These are phyloP conservation scores for Exophiala viscosa DNA, from an alignment of 2,329 filamentous ascomycete genomes.

Conservation along the genomic window DNA sequence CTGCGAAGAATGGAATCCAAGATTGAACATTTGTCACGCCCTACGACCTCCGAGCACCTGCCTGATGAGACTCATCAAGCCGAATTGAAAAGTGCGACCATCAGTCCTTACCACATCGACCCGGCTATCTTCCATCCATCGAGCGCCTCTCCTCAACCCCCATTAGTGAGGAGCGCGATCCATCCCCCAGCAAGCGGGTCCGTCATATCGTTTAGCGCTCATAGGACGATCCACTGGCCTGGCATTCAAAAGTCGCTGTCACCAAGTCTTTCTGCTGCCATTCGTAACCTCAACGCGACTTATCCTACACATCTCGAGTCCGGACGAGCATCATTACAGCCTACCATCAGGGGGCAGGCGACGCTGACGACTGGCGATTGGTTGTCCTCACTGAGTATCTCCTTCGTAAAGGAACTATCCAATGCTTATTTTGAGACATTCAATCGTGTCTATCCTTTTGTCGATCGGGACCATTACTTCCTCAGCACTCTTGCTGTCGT, in stretches of 20 bases:
- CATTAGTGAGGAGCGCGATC: constrained; percentile 33
- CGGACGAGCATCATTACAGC: constrained; percentile 44
- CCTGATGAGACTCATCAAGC: constrained; percentile 11
- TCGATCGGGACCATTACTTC: constrained; percentile 52
- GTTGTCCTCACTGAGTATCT: constrained; percentile 47
- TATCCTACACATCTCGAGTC: constrained; percentile 51
- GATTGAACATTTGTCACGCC: constrained; percentile 47
- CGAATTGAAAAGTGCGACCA: constrained; percentile 13
- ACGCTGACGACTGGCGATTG: constrained; percentile 30
- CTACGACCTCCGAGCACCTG: constrained; percentile 31
- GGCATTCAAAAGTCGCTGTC: constrained; percentile 45
- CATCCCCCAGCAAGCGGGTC: background rate
- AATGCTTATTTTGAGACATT: constrained; percentile 55
- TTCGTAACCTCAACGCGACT: constrained; percentile 42
- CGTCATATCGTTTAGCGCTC: constrained; percentile 47
- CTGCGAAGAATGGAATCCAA: constrained; percentile 52
- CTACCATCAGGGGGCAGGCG: constrained; percentile 7
- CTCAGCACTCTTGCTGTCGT: constrained; percentile 42
- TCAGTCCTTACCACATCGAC: constrained; percentile 32
- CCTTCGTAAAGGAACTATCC: constrained; percentile 50
- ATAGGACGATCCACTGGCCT: constrained; percentile 50
- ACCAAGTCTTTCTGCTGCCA: constrained; percentile 37
- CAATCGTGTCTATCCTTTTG: constrained; percentile 51
- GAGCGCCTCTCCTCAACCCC: constrained; percentile 33
- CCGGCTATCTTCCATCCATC: constrained; percentile 33